Percentiles rank a stretch among this genome's conserved stretches.
These are phyloP conservation scores for Trichosporon faecale DNA, from an alignment of 1,284 basidiomycete species.

Conservation along the genomic window DNA sequence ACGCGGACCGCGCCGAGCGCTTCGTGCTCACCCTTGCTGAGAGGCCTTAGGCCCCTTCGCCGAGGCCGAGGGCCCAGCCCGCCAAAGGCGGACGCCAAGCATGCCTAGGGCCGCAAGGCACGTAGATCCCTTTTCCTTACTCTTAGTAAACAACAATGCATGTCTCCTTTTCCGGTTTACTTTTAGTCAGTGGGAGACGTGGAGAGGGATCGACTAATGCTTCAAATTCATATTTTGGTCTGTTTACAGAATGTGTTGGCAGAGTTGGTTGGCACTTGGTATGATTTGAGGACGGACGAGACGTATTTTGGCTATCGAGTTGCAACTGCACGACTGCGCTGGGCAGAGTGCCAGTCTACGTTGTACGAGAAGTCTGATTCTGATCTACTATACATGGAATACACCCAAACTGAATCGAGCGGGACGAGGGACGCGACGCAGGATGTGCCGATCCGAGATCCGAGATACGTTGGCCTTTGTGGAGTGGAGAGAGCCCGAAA, in stretches of 20 bases:
- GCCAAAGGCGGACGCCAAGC: too few species aligned
- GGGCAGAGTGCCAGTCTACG: neutral
- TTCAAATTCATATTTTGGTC: neutral
- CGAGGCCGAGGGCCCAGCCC: neutral
- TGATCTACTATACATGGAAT: slow-evolving; percentile 8
- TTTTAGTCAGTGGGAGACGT: too few species aligned
- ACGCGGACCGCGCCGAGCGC: slow-evolving; percentile 83
- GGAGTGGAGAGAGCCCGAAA: neutral
- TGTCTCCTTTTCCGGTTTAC: neutral
- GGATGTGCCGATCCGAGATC: too few species aligned
- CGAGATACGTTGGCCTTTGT: neutral
- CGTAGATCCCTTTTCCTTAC: neutral
- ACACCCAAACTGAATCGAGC: neutral
- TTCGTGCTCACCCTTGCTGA: slow-evolving; percentile 41
- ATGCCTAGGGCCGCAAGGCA: neutral
- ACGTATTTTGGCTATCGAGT: neutral
- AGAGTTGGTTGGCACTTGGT: too few species aligned
- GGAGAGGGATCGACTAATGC: too few species aligned
- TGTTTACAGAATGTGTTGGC: neutral
- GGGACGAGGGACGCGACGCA: neutral
- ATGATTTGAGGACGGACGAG: too few species aligned
- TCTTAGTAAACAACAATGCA: neutral
- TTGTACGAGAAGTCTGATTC: neutral
- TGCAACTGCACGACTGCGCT: neutral
- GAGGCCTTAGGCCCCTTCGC: slow-evolving; percentile 15